Evolutionary conservation across 495 filamentous ascomycete species (phyloP), one percentile per base, ranked within the genome.

Genomic region (Podospora fimiseda): DNA sequence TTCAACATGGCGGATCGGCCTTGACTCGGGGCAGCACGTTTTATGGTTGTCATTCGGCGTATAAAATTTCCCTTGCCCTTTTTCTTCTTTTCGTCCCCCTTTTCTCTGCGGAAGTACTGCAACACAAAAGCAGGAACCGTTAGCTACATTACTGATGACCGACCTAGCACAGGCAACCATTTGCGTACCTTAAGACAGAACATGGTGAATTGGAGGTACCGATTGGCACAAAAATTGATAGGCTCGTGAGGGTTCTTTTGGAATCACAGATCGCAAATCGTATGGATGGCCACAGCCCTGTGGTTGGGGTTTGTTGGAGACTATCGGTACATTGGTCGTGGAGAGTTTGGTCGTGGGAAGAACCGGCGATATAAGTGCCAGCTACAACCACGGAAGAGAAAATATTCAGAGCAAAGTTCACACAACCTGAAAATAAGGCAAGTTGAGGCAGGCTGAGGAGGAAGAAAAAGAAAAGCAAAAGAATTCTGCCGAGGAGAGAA

Each of bases 1-100:
- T 55, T 48, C 18, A 59, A 41, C 50, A 64, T 49, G 22, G 56
- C 61, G 18, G 50, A 41, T 20, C 53, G 51, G 9, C 59, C 55
- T 8, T 60, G 51, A n/a, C 44, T 47, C 22, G 60, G 58, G 9
- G 62, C 53, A 24, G 56, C 62, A 40, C 54, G 49, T 48, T 50
- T 50, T 22, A 68, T 56, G 18, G 63, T 62, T 6, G 65, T 59
- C 58, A 66, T 62, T 36, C 65, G 47, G 33, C 63, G 65, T 7
- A 64, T 56, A 48, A 68, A 66, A 27, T 48, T 53, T 6, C 56
- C 36, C 56, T 59, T 53, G 18, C 45, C 30, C 57, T 61, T 60
- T 19, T 57, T 38, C 44, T 63, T 55, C 23, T 46, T 37, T 52
- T 50, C 45, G 19, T 61, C 48, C 41, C 41, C 39, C 19, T 23